Conservation (phyloP, 352 stramenopile genomes). For the Plasmopara viticola region DNA sequence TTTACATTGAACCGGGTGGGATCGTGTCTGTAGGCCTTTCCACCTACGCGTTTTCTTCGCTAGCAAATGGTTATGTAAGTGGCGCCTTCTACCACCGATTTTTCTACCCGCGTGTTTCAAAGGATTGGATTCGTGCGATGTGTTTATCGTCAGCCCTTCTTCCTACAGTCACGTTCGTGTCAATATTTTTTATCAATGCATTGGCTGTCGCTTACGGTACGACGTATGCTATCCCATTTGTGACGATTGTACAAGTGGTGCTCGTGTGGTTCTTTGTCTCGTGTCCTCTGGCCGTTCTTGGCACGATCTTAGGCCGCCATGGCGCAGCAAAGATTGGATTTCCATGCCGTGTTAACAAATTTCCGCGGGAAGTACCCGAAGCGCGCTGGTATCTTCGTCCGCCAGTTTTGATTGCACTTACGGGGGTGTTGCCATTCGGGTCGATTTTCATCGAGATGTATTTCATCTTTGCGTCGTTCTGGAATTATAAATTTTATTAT, state of each 20-base stretch:
- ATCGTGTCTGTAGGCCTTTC: slow-evolving; percentile 93
- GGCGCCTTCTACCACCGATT: slow-evolving; percentile 88
- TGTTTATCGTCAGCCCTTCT: slow-evolving; percentile 71
- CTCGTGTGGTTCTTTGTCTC: slow-evolving; percentile 97
- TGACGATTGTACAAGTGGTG: slow-evolving; percentile 88
- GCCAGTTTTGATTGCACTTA: slow-evolving; percentile 89
- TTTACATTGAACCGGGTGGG: slow-evolving; percentile 96
- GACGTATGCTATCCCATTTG: slow-evolving; percentile 82
- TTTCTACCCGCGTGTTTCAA: slow-evolving; percentile 88
- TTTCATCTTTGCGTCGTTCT: slow-evolving; percentile 99
- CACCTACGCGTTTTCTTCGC: slow-evolving; percentile 91
- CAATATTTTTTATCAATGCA: slow-evolving; percentile 87
- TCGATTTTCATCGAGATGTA: slow-evolving; percentile 99
- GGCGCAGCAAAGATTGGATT: slow-evolving; percentile 83
- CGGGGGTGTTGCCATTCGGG: slow-evolving; percentile 96
- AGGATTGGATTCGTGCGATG: slow-evolving; percentile 89
- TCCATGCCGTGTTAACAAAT: slow-evolving; percentile 94
- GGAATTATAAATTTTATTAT: slow-evolving; percentile 99
- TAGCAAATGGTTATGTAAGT: slow-evolving; percentile 86
- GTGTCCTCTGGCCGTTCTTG: slow-evolving; percentile 93
- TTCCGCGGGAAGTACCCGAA: slow-evolving; percentile 85
- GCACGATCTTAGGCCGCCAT: slow-evolving; percentile 96
- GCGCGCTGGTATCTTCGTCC: slow-evolving; percentile 78
- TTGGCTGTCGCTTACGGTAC: slow-evolving; percentile 76
- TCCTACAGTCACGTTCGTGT: slow-evolving; percentile 71